Conservation (phyloP, 306 rosid genomes). For the Arachis hypogaea region DNA sequence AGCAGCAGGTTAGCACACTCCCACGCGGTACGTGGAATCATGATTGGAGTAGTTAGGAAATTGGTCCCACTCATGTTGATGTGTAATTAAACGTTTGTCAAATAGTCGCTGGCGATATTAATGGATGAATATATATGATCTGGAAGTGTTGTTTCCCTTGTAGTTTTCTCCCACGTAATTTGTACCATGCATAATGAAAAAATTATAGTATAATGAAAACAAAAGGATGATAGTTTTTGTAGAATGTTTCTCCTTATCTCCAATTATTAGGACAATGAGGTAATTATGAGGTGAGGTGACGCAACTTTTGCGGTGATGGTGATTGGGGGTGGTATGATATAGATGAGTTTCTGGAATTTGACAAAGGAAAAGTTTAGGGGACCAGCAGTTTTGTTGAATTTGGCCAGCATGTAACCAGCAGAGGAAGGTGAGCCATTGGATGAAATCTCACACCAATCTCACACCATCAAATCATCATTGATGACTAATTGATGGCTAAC, state of each 20-base stretch:
- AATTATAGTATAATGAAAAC: neutral
- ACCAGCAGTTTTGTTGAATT: too few relatives aligned
- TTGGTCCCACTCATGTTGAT: neutral
- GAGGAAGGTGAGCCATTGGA: too few relatives aligned
- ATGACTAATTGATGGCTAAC: too few relatives aligned
- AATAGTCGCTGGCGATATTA: neutral
- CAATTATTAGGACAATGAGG: constrained; percentile 30
- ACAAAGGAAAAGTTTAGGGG: too few relatives aligned
- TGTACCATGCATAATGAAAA: too few relatives aligned
- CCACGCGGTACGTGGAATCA: constrained; percentile 34
- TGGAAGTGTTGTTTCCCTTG: neutral
- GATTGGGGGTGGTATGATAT: neutral
- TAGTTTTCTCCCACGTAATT: constrained; percentile 6
- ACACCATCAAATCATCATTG: too few relatives aligned
- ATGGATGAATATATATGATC: constrained; percentile 1
- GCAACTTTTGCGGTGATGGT: constrained; percentile 9
- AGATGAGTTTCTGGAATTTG: neutral
- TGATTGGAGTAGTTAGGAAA: constrained; percentile 13
- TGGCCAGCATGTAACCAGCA: too few relatives aligned
- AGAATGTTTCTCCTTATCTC: neutral
- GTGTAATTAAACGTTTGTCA: constrained; percentile 3
- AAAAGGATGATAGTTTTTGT: constrained; percentile 3
- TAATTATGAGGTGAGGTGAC: neutral
- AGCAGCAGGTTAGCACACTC: constrained; percentile 12
- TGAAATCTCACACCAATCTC: too few relatives aligned